These are phyloP conservation scores for Sarocladium oryzae DNA, from an alignment of 2,329 filamentous ascomycete species.

Conservation along the genomic window DNA sequence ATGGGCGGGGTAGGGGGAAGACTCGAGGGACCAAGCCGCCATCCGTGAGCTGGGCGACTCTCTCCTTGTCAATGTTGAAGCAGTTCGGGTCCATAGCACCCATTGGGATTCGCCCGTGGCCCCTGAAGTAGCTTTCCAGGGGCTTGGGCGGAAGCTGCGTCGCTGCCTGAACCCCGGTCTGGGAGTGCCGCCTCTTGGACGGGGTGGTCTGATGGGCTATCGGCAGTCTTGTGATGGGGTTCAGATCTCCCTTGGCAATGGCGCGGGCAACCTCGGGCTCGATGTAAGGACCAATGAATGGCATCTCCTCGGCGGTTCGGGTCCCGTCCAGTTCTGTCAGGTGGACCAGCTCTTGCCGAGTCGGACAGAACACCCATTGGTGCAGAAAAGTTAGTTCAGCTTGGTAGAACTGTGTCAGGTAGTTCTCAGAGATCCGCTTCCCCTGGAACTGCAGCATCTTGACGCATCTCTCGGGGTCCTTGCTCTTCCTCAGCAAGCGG, in stretches of 20 bases:
- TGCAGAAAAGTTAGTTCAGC: conserved; percentile 91
- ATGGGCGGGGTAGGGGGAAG: conserved; percentile 53
- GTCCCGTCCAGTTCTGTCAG: conserved; percentile 61
- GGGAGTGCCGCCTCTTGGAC: conserved; percentile 35
- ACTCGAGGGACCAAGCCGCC: conserved; percentile 47
- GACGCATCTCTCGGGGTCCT: conserved; percentile 75
- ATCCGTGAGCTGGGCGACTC: conserved; percentile 41
- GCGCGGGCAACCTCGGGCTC: conserved; percentile 62
- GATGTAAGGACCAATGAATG: conserved; percentile 73
- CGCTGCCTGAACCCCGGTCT: conserved; percentile 16
- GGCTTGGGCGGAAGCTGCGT: conserved; percentile 34
- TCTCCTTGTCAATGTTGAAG: conserved; percentile 45
- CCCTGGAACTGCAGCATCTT: conserved; percentile 84
- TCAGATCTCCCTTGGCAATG: conserved; percentile 74
- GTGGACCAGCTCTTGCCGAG: conserved; percentile 62
- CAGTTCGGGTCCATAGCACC: conserved; percentile 59
- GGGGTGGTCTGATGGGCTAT: conserved; percentile 39
- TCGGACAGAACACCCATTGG: conserved; percentile 88
- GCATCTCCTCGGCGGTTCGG: conserved; percentile 62
- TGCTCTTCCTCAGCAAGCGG: conserved; percentile 82
- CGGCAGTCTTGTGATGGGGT: conserved; percentile 79
- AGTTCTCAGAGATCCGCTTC: conserved; percentile 76
- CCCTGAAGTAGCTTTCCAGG: conserved; percentile 49
- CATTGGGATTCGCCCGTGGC: conserved; percentile 45
- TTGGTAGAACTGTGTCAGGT: conserved; percentile 73